Percentiles rank a stretch among this genome's conserved stretches.
These are phyloP conservation scores for Penicillium olsonii DNA, from an alignment of 2,329 filamentous ascomycete genomes.

Conservation along the genomic window DNA sequence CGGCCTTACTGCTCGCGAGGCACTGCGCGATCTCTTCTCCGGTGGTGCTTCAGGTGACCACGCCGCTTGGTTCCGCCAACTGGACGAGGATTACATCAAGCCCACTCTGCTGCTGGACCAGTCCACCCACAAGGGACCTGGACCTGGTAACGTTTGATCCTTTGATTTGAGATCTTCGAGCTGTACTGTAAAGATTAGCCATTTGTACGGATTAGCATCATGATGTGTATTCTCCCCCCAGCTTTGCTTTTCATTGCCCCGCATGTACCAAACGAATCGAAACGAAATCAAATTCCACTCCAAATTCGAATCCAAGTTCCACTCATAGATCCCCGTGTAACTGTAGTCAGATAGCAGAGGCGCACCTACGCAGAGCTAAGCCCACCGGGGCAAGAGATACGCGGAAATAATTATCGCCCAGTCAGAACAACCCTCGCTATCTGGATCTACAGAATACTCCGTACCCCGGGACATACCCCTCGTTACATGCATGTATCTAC, in stretches of 20 bases:
- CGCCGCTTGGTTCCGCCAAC: conserved; percentile 81
- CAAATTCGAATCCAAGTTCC: background rate
- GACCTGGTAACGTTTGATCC: conserved; percentile 38
- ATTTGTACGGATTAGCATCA: conserved; percentile 10
- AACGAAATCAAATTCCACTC: background rate
- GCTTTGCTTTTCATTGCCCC: conserved; percentile 5
- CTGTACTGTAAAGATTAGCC: conserved; percentile 30
- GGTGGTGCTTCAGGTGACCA: conserved; percentile 76
- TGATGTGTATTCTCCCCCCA: background rate
- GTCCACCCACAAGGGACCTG: conserved; percentile 43
- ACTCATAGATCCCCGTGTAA: too few relatives aligned
- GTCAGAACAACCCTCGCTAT: conserved; percentile 5
- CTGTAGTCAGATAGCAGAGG: too few relatives aligned
- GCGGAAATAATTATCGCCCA: conserved; percentile 11
- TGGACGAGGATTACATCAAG: conserved; percentile 97
- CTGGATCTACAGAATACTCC: background rate
- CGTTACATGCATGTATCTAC: too few relatives aligned
- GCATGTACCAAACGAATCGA: background rate
- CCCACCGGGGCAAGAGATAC: too few relatives aligned
- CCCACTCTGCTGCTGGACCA: conserved; percentile 83
- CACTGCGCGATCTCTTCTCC: conserved; percentile 77
- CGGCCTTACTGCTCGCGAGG: conserved; percentile 69
- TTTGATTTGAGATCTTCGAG: conserved; percentile 17
- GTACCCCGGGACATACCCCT: too few relatives aligned
- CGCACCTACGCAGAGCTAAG: background rate